A percentile compares a stretch with the other conserved stretches of the same genome.
These are phyloP conservation scores for Prunus dulcis DNA, from an alignment of 306 rosid genomes.

Conservation along the genomic window DNA sequence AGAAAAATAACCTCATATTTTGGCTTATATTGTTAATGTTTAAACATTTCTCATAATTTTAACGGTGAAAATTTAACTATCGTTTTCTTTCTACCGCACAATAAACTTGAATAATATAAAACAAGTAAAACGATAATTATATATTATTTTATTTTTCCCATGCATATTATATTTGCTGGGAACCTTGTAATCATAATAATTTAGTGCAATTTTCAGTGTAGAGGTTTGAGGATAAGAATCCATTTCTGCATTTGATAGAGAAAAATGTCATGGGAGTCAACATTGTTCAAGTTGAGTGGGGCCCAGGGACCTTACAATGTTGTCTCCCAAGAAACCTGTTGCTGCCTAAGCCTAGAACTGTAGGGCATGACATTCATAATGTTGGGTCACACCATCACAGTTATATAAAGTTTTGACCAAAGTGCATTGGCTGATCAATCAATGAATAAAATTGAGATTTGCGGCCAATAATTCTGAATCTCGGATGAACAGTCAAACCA, in stretches of 20 bases:
- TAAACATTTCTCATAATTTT: too few species aligned
- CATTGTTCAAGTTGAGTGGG: not conserved
- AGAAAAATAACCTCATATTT: not conserved
- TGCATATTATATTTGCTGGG: not conserved
- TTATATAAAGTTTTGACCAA: not conserved
- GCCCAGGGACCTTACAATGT: not conserved
- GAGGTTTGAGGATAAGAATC: not conserved
- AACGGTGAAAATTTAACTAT: not conserved
- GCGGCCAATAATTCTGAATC: not conserved
- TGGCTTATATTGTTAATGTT: too few species aligned
- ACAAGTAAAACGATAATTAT: not conserved
- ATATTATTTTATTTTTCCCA: not conserved
- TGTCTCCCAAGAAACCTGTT: too few species aligned
- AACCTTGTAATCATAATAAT: not conserved
- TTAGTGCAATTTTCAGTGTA: not conserved
- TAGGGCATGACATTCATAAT: not conserved
- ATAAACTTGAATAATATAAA: not conserved
- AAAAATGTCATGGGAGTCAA: not conserved
- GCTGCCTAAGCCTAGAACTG: not conserved
- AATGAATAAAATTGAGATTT: not conserved
- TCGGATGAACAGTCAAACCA: not conserved
- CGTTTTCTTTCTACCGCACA: too few species aligned
- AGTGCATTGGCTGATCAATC: not conserved
- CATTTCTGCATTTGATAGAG: not conserved
- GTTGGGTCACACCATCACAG: not conserved